Base-by-base conservation (phyloP, 768 basidiomycete species). In the Boletellus ananas region DNA sequence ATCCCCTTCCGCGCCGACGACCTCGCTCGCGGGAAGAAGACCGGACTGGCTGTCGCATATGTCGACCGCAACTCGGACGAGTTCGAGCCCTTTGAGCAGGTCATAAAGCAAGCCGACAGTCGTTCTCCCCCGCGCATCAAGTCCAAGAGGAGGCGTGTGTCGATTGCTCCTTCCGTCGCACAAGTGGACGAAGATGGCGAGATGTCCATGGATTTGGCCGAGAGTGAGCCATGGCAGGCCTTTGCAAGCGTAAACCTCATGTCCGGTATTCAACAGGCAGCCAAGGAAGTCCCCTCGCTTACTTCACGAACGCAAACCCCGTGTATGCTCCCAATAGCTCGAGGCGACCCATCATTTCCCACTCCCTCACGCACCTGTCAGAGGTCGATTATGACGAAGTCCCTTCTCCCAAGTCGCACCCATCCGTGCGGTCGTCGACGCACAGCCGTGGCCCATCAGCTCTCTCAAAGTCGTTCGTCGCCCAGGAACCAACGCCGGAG, bases 1-100 rank as follows among this genome's bases (percentile, higher is more conserved):
- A 77, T 87, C 13, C 89, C 89, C 1, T 91, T 85, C 60, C 80
- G 85, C 43, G 87, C 85, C 3, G 85, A 89, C 56, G 85, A 90
- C 58, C 79, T 81, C 11, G 79, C 79, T 43, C 85, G 84, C 48
- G 89, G 89, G 16, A 90, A 87, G 77, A 87, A 82, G 64, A 91
- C 89, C 0, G 89, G 89, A 5, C 76, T 89, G 47, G 74, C 79
- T 0, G 82, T 90, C 13, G 77, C 70, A 34, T 78, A 79, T 59
- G 80, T 90, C 49, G 80, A 85, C 53, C 82, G 81, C 57, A 81
- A 79, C 62, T 86, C 86, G 21, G 89, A 90, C 66, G 89, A 87
- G 25, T 90, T 90, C 63, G 88, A 91, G 64, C 84, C 82, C 0
- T 90, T 90, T 64, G 86, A 85, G 48, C 78, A 88, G 59, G 63